Evolutionary conservation across 2,329 filamentous ascomycete genomes (phyloP).

Genomic region (Fusarium anguioides): DNA sequence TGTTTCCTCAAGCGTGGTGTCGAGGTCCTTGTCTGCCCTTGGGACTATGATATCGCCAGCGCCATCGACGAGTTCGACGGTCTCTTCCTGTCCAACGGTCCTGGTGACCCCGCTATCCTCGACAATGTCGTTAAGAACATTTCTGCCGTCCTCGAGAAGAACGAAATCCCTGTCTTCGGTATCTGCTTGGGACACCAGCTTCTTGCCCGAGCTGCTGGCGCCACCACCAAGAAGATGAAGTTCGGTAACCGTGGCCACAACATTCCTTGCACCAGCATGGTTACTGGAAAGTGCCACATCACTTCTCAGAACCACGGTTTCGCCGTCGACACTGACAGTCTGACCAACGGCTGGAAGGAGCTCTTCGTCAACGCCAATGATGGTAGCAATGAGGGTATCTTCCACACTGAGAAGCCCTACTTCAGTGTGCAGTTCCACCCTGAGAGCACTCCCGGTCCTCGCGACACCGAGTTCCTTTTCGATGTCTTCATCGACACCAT

Average conservation of each 20-base stretch:
- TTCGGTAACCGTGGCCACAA: constrained; percentile 99
- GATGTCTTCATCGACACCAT: constrained; percentile 95
- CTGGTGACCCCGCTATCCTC: constrained; percentile 92
- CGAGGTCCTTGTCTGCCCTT: constrained; percentile 93
- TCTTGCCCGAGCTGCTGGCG: constrained; percentile 87
- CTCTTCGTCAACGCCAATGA: constrained; percentile 99
- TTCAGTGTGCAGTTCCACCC: constrained; percentile 99
- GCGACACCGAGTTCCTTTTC: constrained; percentile 96
- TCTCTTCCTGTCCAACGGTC: constrained; percentile 97
- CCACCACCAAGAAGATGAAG: constrained; percentile 94
- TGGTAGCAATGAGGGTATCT: constrained; percentile 96
- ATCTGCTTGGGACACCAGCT: constrained; percentile 97
- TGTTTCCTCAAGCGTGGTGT: constrained; percentile 92
- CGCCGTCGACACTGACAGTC: constrained; percentile 83
- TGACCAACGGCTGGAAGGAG: constrained; percentile 87
- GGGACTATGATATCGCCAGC: constrained; percentile 91
- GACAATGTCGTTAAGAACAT: constrained; percentile 84
- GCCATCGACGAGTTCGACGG: constrained; percentile 90
- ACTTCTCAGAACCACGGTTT: constrained; percentile 99
- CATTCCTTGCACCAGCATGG: constrained; percentile 95
- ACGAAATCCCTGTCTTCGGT: constrained; percentile 89
- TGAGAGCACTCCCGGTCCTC: constrained; percentile 93
- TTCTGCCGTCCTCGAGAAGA: constrained; percentile 78
- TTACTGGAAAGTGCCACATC: constrained; percentile 97
- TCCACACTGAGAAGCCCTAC: constrained; percentile 85